Evolutionary conservation across 2,329 filamentous ascomycete species (phyloP).

Genomic region (Pseudogymnoascus sp.): DNA sequence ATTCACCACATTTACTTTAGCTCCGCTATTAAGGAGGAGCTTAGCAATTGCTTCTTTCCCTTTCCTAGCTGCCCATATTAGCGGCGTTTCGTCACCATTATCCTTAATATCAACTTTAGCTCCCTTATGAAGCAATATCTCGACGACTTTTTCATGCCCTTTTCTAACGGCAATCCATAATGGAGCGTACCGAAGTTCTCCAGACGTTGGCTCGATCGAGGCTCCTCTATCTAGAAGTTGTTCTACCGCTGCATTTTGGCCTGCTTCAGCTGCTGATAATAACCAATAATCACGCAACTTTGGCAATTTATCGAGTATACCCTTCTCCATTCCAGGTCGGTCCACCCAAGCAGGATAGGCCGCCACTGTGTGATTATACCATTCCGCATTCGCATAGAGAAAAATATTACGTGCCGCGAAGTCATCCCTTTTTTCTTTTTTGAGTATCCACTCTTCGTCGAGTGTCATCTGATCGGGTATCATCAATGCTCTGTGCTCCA

Average conservation of each 20-base stretch:
- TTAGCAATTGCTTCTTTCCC: background rate
- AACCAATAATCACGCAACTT: background rate
- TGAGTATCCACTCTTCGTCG: background rate
- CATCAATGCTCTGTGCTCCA: too few relatives aligned
- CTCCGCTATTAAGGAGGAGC: background rate
- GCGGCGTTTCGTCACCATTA: background rate
- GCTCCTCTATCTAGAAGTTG: background rate
- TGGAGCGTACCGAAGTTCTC: too few relatives aligned
- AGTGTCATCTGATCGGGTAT: background rate
- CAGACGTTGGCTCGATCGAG: too few relatives aligned
- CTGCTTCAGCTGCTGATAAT: background rate
- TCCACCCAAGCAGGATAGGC: background rate
- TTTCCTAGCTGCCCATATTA: background rate
- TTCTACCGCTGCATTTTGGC: background rate
- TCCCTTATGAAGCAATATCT: background rate
- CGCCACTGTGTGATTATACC: background rate
- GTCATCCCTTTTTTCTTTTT: background rate
- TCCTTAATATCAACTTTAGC: background rate
- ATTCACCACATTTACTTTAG: background rate
- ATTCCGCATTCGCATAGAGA: background rate
- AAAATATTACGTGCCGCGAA: background rate
- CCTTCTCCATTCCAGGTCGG: background rate
- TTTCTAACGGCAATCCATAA: background rate
- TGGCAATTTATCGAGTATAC: background rate
- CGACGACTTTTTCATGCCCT: background rate